Conservation (phyloP, 2,329 filamentous ascomycete genomes). For the Diaporthe capsici region DNA sequence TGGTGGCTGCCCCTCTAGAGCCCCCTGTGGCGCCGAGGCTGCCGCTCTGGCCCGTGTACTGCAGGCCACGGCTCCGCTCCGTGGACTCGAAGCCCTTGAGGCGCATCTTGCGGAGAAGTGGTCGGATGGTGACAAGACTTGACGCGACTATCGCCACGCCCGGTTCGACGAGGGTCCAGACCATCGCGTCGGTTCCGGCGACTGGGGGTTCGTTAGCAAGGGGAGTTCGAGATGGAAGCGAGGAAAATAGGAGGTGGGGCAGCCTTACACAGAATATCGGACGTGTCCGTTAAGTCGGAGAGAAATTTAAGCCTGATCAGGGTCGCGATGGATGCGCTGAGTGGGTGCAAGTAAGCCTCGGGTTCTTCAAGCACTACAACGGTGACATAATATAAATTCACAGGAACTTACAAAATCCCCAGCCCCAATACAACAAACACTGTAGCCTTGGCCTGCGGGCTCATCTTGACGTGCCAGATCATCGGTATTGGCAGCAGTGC, state of each 20-base stretch:
- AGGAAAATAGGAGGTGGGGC: background rate
- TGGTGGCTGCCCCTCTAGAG: slow-evolving; percentile 18
- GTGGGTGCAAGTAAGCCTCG: background rate
- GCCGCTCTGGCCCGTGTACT: slow-evolving; percentile 48
- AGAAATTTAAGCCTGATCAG: slow-evolving; percentile 66
- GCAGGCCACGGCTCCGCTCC: slow-evolving; percentile 51
- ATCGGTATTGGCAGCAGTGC: slow-evolving; percentile 68
- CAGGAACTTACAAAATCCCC: slow-evolving; percentile 61
- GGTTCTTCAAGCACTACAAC: background rate
- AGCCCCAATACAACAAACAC: slow-evolving; percentile 64
- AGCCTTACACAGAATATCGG: slow-evolving; percentile 64
- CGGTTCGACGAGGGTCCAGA: slow-evolving; percentile 71
- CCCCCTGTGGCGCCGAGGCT: slow-evolving; percentile 34
- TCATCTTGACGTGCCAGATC: slow-evolving; percentile 69
- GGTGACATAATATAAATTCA: too few species aligned
- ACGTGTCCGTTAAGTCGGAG: slow-evolving; percentile 58
- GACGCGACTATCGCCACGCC: slow-evolving; percentile 69
- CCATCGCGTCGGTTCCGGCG: slow-evolving; percentile 65
- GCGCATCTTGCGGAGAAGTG: slow-evolving; percentile 64
- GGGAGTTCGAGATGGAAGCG: background rate
- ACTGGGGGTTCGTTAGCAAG: slow-evolving; percentile 49
- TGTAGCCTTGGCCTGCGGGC: slow-evolving; percentile 64
- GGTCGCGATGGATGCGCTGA: slow-evolving; percentile 67
- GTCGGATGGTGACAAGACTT: slow-evolving; percentile 68
- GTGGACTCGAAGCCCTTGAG: slow-evolving; percentile 63